Evolutionary conservation across 495 filamentous ascomycete genomes (phyloP), one percentile per base, ranked within the genome.

Genomic region (Cladorrhinum samala): DNA sequence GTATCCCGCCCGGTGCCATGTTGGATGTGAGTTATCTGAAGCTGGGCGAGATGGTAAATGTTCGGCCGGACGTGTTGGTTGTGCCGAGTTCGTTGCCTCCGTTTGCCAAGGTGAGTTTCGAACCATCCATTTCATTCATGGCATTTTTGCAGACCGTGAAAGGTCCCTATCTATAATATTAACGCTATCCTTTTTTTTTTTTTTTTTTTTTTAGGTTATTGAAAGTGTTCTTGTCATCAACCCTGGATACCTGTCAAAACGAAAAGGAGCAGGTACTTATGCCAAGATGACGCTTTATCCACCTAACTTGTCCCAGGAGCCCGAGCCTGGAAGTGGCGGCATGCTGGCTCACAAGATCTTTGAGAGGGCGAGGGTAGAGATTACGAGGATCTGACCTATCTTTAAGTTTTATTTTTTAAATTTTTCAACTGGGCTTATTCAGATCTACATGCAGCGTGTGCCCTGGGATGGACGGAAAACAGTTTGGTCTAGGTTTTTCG

Each of bases 141-240:
- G n/a, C n/a, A n/a, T n/a, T n/a, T n/a, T n/a, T n/a, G n/a, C n/a
- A n/a, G n/a, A n/a, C n/a, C n/a, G n/a, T n/a, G n/a, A n/a, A n/a
- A n/a, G n/a, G n/a, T n/a, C n/a, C n/a, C n/a, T n/a, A n/a, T n/a
- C n/a, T n/a, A n/a, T n/a, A n/a, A n/a, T n/a, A n/a, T n/a, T n/a
- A n/a, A n/a, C n/a, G n/a, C n/a, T n/a, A n/a, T n/a, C n/a, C 21
- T 16, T 11, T 53, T 46, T n/a, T 21, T 37, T 23, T 38, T 6
- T 40, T 50, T 14, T 13, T 37, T 14, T 1, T 27, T 9, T 52
- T 3, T 60, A 91, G 88, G 88, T 94, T 7, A 82, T 95, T 8
- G 86, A 95, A 57, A 86, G 82, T 55, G 88, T 95, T 2, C 69
- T 93, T 0, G 84, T 88, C 6, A 84, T 96, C 65, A 96, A 96